phyloP scores from a whole-genome alignment of 2,329 filamentous ascomycete species.

The Massarina eburnea region DNA sequence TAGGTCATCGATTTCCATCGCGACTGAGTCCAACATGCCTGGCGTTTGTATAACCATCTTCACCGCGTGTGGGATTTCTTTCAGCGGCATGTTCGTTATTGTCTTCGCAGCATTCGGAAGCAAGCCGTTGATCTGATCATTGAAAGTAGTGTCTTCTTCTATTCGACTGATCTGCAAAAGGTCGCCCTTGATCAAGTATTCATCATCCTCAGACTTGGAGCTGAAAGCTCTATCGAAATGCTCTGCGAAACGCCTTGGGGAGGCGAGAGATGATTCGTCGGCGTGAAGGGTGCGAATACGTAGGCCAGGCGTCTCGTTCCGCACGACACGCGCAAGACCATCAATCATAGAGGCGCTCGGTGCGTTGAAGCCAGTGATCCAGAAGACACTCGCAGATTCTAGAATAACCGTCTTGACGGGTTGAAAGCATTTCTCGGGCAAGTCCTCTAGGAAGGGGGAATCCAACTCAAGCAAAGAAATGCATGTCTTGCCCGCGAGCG shows the following conservation, averaged over 20 bases:
- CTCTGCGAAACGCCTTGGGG: background rate
- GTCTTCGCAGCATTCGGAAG: background rate
- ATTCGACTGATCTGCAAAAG: background rate
- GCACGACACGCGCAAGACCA: background rate
- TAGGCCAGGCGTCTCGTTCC: background rate
- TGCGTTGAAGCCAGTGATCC: background rate
- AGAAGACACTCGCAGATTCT: background rate
- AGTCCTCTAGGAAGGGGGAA: background rate
- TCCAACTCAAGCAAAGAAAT: conserved; percentile 3
- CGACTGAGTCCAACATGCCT: conserved; percentile 1
- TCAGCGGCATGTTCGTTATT: background rate
- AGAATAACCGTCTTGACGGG: background rate
- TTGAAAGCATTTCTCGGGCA: background rate
- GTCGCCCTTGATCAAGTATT: background rate
- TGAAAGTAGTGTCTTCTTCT: background rate
- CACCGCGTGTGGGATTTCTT: background rate
- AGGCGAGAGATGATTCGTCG: background rate
- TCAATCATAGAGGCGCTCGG: background rate
- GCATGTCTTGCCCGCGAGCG: background rate
- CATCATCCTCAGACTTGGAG: background rate
- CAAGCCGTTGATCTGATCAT: background rate
- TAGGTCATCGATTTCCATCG: background rate
- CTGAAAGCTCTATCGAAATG: background rate
- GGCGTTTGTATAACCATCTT: background rate
- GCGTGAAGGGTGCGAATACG: background rate